phyloP scores from a whole-genome alignment of 345 rosid species.

The Mercurialis annua region DNA sequence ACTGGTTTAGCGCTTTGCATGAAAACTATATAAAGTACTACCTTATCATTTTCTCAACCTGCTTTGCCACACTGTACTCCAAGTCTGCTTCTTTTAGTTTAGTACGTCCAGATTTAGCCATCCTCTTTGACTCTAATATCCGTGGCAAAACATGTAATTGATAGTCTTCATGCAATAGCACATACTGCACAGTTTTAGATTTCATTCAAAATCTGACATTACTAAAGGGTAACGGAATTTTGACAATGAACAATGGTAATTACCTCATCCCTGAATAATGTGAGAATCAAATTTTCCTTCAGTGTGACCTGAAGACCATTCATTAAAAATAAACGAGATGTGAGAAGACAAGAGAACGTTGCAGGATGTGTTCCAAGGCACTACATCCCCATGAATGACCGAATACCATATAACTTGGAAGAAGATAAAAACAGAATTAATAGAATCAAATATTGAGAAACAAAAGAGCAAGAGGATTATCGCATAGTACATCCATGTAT shows the following conservation, averaged over 20 bases:
- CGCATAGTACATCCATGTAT: background rate
- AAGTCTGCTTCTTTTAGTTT: conserved; percentile 94
- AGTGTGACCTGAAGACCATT: conserved; percentile 71
- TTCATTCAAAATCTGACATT: conserved; percentile 30
- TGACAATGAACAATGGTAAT: conserved; percentile 23
- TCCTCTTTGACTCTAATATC: conserved; percentile 88
- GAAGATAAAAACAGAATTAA: background rate
- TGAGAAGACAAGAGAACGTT: background rate
- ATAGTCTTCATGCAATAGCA: conserved; percentile 88
- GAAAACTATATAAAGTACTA: conserved; percentile 16
- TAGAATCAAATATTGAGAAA: background rate
- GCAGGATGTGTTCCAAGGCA: background rate
- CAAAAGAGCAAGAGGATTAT: background rate
- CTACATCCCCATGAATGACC: background rate
- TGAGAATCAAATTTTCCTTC: conserved; percentile 83
- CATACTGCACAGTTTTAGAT: conserved; percentile 59
- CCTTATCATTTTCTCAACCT: conserved; percentile 99
- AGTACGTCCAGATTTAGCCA: conserved; percentile 96
- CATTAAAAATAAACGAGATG: conserved; percentile 3
- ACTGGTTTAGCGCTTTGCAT: background rate
- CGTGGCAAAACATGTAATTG: conserved; percentile 95
- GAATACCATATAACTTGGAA: background rate
- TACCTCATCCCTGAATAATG: conserved; percentile 95
- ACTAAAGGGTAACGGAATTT: conserved; percentile 11
- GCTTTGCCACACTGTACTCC: conserved; percentile 97